These are phyloP conservation scores for Phytophthora rubi DNA, from an alignment of 352 stramenopile genomes.

Conservation along the genomic window DNA sequence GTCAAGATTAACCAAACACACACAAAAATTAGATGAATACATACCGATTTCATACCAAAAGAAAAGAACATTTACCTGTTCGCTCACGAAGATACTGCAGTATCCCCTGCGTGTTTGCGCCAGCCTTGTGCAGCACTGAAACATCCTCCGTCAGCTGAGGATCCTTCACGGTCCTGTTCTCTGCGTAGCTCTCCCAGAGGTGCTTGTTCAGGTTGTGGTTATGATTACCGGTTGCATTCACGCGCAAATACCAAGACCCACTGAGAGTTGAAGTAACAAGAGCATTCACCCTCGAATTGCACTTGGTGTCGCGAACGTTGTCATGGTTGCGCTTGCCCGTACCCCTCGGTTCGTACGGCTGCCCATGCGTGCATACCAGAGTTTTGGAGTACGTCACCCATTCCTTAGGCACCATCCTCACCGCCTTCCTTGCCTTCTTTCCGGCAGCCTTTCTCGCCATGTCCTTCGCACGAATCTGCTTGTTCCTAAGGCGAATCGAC, in stretches of 20 bases:
- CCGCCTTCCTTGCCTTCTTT: not conserved
- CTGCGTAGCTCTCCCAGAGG: not conserved
- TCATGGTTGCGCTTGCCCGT: constrained; percentile 4
- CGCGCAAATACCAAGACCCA: not conserved
- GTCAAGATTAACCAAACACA: not conserved
- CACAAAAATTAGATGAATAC: not conserved
- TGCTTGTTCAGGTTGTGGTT: constrained; percentile 16
- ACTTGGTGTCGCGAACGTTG: constrained; percentile 1
- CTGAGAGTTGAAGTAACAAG: not conserved
- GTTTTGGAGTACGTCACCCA: constrained; percentile 1
- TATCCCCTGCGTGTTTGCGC: not conserved
- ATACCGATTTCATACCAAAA: constrained; percentile 4
- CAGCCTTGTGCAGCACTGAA: constrained; percentile 2
- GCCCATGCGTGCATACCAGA: constrained; percentile 5
- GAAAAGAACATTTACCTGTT: not conserved
- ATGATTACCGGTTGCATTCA: not conserved
- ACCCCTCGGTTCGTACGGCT: not conserved
- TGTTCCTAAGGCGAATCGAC: not conserved
- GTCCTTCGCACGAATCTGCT: not conserved
- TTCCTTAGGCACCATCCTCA: not conserved
- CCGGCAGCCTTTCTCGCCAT: not conserved
- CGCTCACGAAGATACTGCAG: not conserved
- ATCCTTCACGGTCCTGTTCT: constrained; percentile 3
- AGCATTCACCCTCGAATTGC: constrained; percentile 1
- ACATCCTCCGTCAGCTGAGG: not conserved